Base-by-base conservation (phyloP, 106 monocot species). In the Dendrobium chrysotoxum region DNA sequence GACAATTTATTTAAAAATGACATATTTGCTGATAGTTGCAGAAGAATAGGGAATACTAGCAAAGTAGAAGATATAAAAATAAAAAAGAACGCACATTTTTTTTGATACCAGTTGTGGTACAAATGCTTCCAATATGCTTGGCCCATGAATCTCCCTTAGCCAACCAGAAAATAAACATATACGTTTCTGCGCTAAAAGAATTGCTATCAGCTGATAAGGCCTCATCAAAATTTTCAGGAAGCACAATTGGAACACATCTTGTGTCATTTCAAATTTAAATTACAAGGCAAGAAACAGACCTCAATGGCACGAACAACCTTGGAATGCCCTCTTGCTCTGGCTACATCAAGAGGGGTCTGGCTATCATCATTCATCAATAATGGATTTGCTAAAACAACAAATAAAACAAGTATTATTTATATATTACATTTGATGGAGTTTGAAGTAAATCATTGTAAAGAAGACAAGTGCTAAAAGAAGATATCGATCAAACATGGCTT, bases 271-370 rank as follows among this genome's bases (percentile, higher is more conserved):
- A 39, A 16, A 38, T 39, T 38, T 16, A 40, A 3, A 1, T 76
- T 25, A 25, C 67, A 67, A 25, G n/a, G 23, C 26, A 2, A 25
- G 9, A 25, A 40, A 47, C 11, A 46, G 15, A 95, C 98, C 89
- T 98, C 98, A 83, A 98, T 98, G 17, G 84, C 80, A 26, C 94
- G 94, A 28, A 98, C 98, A 79, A 98, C 92, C 80, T 89, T 89
- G 6, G 61, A 61, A 79, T 95, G 91, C 10, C 91, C 87, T 77
- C 91, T 98, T 66, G 84, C 85, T 88, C 94, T 92, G 39, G 98
- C 94, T 85, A 98, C 66, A 77, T 98, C 98, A 80, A 98, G 92
- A 20, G 98, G 82, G 28, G 94, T 98, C 39, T 88, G 78, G 64
- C 91, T 92, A 83, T 91, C 94, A 80, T 91, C 92, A 82, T 98